A percentile compares a stretch with the other conserved stretches of the same genome.
phyloP scores from a whole-genome alignment of 768 basidiomycete species.

The Paxillus ammoniavirescens region DNA sequence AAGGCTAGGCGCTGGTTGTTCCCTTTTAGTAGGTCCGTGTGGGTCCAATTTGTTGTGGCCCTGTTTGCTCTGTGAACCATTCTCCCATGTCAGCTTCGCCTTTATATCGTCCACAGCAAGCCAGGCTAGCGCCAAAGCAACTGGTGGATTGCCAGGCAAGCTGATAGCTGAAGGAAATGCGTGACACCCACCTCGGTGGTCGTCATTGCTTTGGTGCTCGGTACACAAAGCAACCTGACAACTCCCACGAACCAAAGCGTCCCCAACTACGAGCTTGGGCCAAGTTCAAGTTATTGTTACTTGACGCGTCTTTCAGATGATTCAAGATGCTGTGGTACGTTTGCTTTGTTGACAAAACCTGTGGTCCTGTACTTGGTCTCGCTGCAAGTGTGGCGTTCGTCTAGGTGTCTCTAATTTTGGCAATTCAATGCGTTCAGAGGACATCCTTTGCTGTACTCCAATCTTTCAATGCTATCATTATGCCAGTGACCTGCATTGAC shows the following conservation, averaged over 20 bases:
- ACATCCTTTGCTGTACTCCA: no score
- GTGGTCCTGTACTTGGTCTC: background rate
- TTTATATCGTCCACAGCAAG: slow-evolving; percentile 12
- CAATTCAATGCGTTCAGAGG: no score
- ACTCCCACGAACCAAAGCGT: slow-evolving; percentile 17
- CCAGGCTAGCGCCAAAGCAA: background rate
- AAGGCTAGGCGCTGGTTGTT: slow-evolving; percentile 18
- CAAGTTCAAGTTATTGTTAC: background rate
- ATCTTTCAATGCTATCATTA: no score
- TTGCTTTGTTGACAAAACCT: background rate
- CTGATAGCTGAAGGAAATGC: background rate
- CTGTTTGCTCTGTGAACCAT: slow-evolving; percentile 24
- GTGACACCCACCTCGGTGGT: slow-evolving; percentile 15
- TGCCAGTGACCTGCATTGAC: no score
- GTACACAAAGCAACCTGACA: slow-evolving; percentile 7
- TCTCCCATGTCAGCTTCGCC: slow-evolving; percentile 1
- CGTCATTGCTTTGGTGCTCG: slow-evolving; percentile 10
- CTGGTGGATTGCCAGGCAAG: background rate
- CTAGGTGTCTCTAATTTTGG: no score
- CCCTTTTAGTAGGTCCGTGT: slow-evolving; percentile 36
- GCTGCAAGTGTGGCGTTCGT: no score
- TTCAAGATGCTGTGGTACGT: background rate
- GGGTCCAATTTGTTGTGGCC: slow-evolving; percentile 34
- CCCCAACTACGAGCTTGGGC: background rate
- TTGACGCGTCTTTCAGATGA: background rate